Percentiles rank a stretch among this genome's conserved stretches.
These are phyloP conservation scores for Nothophoma quercina DNA, from an alignment of 2,329 filamentous ascomycete genomes.

Conservation along the genomic window DNA sequence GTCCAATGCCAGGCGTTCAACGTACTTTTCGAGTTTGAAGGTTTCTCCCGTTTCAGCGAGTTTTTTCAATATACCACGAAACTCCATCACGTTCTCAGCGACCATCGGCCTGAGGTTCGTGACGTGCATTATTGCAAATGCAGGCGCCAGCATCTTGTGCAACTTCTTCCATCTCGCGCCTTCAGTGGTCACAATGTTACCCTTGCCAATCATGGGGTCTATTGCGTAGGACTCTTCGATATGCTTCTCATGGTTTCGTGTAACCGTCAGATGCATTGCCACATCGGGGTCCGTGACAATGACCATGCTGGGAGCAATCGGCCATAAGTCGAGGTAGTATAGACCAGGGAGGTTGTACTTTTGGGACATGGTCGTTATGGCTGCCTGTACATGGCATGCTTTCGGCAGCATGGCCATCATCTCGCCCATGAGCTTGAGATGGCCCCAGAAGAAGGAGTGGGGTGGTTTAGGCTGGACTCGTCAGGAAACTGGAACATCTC, in stretches of 20 bases:
- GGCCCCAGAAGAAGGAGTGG: conserved; percentile 52
- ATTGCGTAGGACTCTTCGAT: conserved; percentile 22
- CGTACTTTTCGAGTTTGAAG: conserved; percentile 36
- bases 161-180: conserved; percentile 47
- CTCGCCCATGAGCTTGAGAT: conserved; percentile 50
- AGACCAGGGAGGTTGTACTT: conserved; percentile 45
- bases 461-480: conserved; percentile 49
- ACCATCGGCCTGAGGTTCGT: conserved; percentile 41
- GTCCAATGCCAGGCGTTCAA: conserved; percentile 36
- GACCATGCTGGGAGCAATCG: conserved; percentile 39
- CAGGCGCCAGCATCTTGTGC: conserved; percentile 47
- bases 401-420: conserved; percentile 43
- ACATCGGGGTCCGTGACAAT: conserved; percentile 51
- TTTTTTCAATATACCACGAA: conserved; percentile 32
- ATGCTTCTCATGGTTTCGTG: conserved; percentile 46
- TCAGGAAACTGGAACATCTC: background rate
- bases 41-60: conserved; percentile 28
- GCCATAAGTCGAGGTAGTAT: conserved; percentile 58
- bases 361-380: conserved; percentile 44
- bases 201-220: conserved; percentile 36
- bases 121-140: conserved; percentile 43
- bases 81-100: conserved; percentile 44
- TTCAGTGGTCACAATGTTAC: conserved; percentile 41
- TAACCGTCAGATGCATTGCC: conserved; percentile 48
- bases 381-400: conserved; percentile 47